phyloP scores from a whole-genome alignment of 805 yeast genomes.

The Saturnispora gosingensis region DNA sequence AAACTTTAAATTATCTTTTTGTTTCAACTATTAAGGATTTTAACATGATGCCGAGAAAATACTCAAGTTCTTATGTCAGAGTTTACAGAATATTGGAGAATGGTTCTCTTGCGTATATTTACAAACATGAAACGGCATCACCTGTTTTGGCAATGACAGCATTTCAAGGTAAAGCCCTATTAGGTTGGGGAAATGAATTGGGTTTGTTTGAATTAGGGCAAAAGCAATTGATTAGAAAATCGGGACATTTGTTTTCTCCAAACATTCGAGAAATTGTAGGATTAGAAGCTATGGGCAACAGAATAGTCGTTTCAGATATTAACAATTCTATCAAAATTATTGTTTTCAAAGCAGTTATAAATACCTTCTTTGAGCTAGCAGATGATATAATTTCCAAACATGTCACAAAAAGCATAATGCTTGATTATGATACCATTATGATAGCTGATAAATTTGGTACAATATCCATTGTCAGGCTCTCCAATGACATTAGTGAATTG shows the following conservation, averaged over 20 bases:
- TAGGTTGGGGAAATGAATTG: conserved; percentile 44
- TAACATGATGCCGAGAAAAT: conserved; percentile 23
- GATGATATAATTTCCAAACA: conserved; percentile 66
- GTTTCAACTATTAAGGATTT: conserved; percentile 35
- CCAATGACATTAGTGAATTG: conserved; percentile 37
- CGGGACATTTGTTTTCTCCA: conserved; percentile 35
- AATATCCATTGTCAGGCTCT: conserved; percentile 55
- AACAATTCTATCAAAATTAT: conserved; percentile 54
- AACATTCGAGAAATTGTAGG: conserved; percentile 37
- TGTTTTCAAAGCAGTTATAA: conserved; percentile 38
- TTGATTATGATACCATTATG: conserved; percentile 69
- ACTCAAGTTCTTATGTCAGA: conserved; percentile 25
- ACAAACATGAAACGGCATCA: conserved; percentile 48
- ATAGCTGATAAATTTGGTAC: conserved; percentile 90
- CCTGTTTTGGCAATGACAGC: conserved; percentile 39
- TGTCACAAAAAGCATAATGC: conserved; percentile 45
- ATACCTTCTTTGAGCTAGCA: conserved; percentile 51
- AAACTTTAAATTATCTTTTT: conserved; percentile 29
- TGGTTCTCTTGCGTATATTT: conserved; percentile 40
- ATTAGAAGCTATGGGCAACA: conserved; percentile 44
- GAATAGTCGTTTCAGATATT: conserved; percentile 66
- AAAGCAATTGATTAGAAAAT: conserved; percentile 67
- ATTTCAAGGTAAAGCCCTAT: conserved; percentile 54
- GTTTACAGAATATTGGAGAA: conserved; percentile 30
- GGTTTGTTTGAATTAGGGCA: conserved; percentile 66